phyloP scores from a whole-genome alignment of 2,329 filamentous ascomycete genomes.

The Alternaria consortialis region DNA sequence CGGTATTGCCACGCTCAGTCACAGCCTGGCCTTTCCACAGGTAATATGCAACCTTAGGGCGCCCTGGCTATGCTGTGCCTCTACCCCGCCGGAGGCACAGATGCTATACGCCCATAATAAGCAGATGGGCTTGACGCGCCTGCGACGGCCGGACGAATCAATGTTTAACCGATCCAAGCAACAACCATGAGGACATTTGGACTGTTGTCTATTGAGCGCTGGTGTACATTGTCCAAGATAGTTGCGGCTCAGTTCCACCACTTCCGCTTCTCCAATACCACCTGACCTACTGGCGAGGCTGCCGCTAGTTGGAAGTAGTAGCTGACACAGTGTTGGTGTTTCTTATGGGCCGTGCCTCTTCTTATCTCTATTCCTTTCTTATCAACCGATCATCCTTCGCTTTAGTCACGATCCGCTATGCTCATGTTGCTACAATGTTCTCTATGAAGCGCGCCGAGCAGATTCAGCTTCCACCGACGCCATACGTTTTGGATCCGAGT shows the following conservation, averaged over 20 bases:
- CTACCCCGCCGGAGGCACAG: conserved; percentile 40
- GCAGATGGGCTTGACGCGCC: conserved; percentile 17
- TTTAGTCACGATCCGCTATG: conserved; percentile 22
- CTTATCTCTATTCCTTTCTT: conserved; percentile 24
- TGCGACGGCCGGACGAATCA: conserved; percentile 8
- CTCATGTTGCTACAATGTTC: conserved; percentile 31
- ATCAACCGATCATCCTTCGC: conserved; percentile 14
- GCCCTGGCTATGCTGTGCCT: conserved; percentile 21
- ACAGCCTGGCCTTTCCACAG: conserved; percentile 19
- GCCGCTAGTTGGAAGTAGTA: conserved; percentile 23
- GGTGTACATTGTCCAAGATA: conserved; percentile 14
- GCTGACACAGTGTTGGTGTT: conserved; percentile 22
- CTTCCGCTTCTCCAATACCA: conserved; percentile 24
- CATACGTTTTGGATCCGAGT: conserved; percentile 28
- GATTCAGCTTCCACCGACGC: conserved; percentile 19
- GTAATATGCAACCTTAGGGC: conserved; percentile 20
- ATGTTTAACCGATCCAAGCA: conserved; percentile 22
- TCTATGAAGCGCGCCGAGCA: conserved; percentile 33
- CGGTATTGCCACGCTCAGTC: conserved; percentile 30
- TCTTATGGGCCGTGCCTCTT: conserved; percentile 23
- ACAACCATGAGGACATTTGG: conserved; percentile 20
- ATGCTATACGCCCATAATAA: conserved; percentile 24
- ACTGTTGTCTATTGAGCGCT: conserved; percentile 20
- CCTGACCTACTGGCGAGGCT: conserved; percentile 28
- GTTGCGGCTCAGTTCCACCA: conserved; percentile 18